Percentiles rank a stretch among this genome's conserved stretches.
Evolutionary conservation across 2,329 filamentous ascomycete genomes (phyloP).

Genomic region (Orbilia oligospora): DNA sequence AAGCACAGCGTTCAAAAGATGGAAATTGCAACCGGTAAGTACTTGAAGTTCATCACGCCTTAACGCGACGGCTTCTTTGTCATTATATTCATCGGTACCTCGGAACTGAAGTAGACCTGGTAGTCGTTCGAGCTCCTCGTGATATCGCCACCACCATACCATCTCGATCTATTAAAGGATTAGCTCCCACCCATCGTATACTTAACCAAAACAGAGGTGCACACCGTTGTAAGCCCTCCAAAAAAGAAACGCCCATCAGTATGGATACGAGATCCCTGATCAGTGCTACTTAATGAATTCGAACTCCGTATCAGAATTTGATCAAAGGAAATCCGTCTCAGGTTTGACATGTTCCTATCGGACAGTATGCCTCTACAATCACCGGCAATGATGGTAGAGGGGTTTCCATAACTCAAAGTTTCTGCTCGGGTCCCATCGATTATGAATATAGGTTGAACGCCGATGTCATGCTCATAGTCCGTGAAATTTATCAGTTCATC

Average conservation of each 20-base stretch:
- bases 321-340: neutral
- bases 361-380: no score
- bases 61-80: neutral
- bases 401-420: no score
- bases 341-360: neutral
- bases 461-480: neutral
- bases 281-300: neutral
- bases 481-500: neutral
- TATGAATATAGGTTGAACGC: neutral
- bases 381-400: no score
- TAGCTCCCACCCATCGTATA: no score
- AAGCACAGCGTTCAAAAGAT: neutral
- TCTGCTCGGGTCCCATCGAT: neutral
- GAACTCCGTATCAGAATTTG: neutral
- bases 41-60: neutral
- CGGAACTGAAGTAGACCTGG: neutral
- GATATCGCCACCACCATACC: neutral
- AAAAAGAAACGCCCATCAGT: neutral
- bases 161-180: no score
- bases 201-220: neutral
- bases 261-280: neutral
- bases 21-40: neutral
- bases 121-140: neutral
- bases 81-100: neutral
- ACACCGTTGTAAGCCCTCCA: neutral